Base-by-base conservation (phyloP, 768 basidiomycete genomes). In the Agaricus sinodeliciosus region DNA sequence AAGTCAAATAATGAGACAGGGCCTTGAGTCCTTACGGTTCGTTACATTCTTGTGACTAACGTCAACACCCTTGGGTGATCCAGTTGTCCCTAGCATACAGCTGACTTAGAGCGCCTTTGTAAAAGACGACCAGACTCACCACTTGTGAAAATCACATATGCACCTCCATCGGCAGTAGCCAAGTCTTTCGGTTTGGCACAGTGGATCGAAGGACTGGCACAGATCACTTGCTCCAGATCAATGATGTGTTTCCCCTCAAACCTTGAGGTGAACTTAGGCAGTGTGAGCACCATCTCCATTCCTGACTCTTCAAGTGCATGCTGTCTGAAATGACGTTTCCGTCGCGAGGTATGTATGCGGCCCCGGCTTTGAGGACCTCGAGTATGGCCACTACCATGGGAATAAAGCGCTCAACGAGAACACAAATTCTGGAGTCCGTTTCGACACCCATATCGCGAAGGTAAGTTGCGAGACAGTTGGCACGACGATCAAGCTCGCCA, bases 91-190 rank as follows among this genome's bases (percentile, higher is more conserved):
- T 76, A 55, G 35, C 41, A 53, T 51, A 13, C 22, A n/a, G 27
- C 49, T 54, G 26, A 59, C 34, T 34, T 37, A 44, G 15, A 47
- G 37, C 16, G 11, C 8, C n/a, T 9, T n/a, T 43, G 26, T 36
- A 44, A 56, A 25, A 58, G 49, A 55, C 39, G 41, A 47, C 15
- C n/a, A 19, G 53, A 61, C 71, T 48, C 62, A 78, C 81, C 81
- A 40, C 78, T 79, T 9, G 81, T 84, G 62, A 81, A 84, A 40
- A 84, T 82, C 36, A 81, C 74, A 63, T 82, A 82, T 9, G 72
- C 75, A 27, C 75, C 73, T 56, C 81, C 74, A 7, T 64, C 65
- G 16, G 71, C 59, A 12, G 63, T 64, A 18, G 70, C 69, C 46
- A 64, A 48, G 57, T 78, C 75, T 39, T 67, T 58, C 4, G 68